phyloP scores from a whole-genome alignment of 495 filamentous ascomycete genomes.

The Patellaria atrata region DNA sequence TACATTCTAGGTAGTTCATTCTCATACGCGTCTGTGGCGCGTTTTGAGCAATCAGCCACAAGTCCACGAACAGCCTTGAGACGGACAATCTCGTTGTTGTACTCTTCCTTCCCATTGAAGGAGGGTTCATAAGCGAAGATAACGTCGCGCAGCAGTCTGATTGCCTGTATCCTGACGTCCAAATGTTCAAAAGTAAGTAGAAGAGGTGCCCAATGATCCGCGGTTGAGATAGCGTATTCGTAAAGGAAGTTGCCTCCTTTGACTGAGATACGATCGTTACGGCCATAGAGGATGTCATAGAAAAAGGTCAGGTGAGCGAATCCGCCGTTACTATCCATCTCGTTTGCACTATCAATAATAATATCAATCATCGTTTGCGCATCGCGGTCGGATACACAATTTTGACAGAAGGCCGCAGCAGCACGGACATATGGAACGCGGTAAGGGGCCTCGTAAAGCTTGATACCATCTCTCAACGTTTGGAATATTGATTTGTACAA shows the following conservation, averaged over 20 bases:
- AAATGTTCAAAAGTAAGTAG: no score
- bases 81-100: no score
- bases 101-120: no score
- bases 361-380: slow-evolving; percentile 5
- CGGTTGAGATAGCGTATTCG: slow-evolving; percentile 7
- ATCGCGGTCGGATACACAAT: slow-evolving; percentile 1
- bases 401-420: slow-evolving; percentile 12
- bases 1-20: no score
- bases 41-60: no score
- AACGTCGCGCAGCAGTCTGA: no score
- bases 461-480: slow-evolving; percentile 12
- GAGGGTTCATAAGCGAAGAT: no score
- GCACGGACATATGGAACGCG: slow-evolving; percentile 13
- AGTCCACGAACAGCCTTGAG: no score
- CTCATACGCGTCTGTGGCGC: no score
- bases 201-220: no score
- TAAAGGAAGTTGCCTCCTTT: slow-evolving; percentile 10
- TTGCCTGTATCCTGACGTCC: no score
- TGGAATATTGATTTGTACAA: not conserved
- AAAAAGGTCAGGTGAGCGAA: slow-evolving; percentile 12
- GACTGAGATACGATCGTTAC: slow-evolving; percentile 7
- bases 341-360: slow-evolving; percentile 5
- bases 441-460: slow-evolving; percentile 2
- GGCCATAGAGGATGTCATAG: slow-evolving; percentile 2
- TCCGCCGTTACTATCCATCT: slow-evolving; percentile 6